Evolutionary conservation across 208 protist genomes (phyloP), one percentile per base, ranked within the genome.

Genomic region (Leishmania martiniquensis): DNA sequence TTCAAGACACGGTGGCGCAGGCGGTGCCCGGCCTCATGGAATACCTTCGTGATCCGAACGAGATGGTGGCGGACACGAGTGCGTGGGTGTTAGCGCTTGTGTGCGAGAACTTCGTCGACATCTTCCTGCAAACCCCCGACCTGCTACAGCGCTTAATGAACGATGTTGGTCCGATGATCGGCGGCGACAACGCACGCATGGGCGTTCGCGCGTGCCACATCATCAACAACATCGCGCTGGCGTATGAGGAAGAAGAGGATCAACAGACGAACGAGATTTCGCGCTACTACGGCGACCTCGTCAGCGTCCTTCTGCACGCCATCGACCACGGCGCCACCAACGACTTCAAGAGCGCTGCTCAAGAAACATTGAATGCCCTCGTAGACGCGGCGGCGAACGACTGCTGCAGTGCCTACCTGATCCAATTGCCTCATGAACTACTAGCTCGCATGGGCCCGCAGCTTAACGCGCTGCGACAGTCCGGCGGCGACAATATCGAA

Each of bases 61-160:
- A 74, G 4, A 78, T 98, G 72, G 95, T 99, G 32, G 93, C 95
- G 25, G 98, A 99, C 79, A 99, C 98, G 1, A 87, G 96, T 32
- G 97, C 94, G 10, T 99, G 98, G 97, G 97, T 98, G 25, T 63
- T 99, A 20, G 96, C 96, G 49, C 87, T 98, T 54, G 95, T 99
- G 34, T 98, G 95, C 87, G 93, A 98, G 77, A 81, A 92, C 81
- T 97, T 97, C 80, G 82, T 89, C 54, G 94, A 96, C 59, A 83
- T 89, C 49, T 91, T 98, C 67, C 66, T 97, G 10, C 20, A 82
- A 39, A 70, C 80, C 47, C 87, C 84, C n/a, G 75, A 69, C 49
- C 83, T 86, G 65, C 82, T 98, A 49, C 85, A 95, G 79, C 85
- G 89, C 69, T 77, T 98, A 32, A 83, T 98, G 77, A 93, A 91